Conservation (phyloP, 2,329 filamentous ascomycete genomes). For the Cladosporium austrohemisphaericum region DNA sequence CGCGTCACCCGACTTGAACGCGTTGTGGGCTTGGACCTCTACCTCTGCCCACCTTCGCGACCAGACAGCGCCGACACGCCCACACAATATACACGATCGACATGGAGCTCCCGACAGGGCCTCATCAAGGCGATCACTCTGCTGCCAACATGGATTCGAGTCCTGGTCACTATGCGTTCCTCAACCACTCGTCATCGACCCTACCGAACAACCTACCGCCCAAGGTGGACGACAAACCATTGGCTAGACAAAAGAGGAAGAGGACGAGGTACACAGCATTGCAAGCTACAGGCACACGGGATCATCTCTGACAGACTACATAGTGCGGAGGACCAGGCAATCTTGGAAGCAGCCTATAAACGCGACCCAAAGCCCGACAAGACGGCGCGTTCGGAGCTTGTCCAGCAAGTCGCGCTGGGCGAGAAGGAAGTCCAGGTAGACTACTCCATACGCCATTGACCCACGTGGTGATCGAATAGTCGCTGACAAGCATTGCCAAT, state of each 20-base stretch:
- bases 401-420: constrained; percentile 78
- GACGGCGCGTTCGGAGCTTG: constrained; percentile 76
- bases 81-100: background rate
- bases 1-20: constrained; percentile 2
- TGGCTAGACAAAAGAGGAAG: constrained; percentile 58
- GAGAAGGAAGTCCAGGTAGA: constrained; percentile 96
- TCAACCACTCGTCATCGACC: constrained; percentile 58
- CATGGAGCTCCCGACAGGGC: constrained; percentile 6
- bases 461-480: constrained; percentile 14
- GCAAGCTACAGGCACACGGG: background rate
- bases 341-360: constrained; percentile 81
- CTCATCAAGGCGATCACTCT: background rate
- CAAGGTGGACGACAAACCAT: constrained; percentile 56
- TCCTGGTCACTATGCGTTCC: constrained; percentile 46
- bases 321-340: constrained; percentile 82
- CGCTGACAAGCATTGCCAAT: constrained; percentile 27
- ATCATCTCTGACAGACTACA: background rate
- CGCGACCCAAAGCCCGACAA: constrained; percentile 90
- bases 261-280: constrained; percentile 53
- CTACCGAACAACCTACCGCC: constrained; percentile 52
- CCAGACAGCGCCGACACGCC: background rate
- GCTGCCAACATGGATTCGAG: background rate
- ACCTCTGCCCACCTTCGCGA: constrained; percentile 6
- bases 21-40: background rate
- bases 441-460: constrained; percentile 18